Conservation (phyloP, 1,284 basidiomycete genomes). For the Trichosporon asahii region DNA sequence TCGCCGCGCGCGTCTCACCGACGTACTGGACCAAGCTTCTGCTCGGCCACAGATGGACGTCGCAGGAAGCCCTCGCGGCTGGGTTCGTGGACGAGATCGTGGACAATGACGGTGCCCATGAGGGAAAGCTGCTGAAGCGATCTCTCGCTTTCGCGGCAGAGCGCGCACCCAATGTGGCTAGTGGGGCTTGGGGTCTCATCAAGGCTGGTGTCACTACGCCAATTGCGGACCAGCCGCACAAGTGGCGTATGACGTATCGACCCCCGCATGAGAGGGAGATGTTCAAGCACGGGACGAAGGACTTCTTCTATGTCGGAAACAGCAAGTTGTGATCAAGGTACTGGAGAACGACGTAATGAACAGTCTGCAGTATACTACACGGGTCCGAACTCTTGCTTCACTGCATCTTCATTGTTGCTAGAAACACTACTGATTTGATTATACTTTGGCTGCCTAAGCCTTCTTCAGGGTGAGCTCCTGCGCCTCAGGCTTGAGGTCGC, state of each 20-base stretch:
- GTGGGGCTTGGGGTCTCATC: constrained; percentile 56
- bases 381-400: no score
- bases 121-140: constrained; percentile 58
- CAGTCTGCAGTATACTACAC: no score
- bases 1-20: neutral
- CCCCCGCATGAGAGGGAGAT: neutral
- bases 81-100: constrained; percentile 74
- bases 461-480: neutral
- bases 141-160: constrained; percentile 51
- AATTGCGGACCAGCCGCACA: neutral
- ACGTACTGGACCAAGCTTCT: constrained; percentile 56
- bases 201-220: constrained; percentile 43
- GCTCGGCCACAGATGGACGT: constrained; percentile 75
- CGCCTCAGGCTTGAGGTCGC: neutral
- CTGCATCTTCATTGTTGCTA: no score
- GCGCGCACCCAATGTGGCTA: constrained; percentile 50
- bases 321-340: neutral
- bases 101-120: constrained; percentile 46
- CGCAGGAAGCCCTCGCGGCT: constrained; percentile 63
- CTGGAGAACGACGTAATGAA: no score
- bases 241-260: neutral
- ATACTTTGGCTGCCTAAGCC: neutral
- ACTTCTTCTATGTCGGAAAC: neutral
- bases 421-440: no score
- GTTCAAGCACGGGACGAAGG: neutral